Evolutionary conservation across 2,329 filamentous ascomycete genomes (phyloP), one percentile per base, ranked within the genome.

Genomic region (Nigrograna mackinnonii): DNA sequence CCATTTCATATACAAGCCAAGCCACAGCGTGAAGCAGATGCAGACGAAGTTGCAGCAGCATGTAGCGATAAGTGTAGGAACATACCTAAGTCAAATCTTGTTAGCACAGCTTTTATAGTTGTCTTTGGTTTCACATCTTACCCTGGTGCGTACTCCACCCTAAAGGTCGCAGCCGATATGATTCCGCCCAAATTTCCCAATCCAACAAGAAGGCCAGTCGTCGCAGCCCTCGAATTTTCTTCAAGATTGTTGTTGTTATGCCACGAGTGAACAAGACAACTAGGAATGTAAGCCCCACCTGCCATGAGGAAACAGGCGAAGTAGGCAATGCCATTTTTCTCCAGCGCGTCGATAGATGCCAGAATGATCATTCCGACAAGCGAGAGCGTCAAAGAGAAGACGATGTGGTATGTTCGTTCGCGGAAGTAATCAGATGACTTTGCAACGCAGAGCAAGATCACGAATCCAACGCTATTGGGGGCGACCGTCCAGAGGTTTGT

Each of bases 211-310:
- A n/a, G n/a, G n/a, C n/a, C n/a, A n/a, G n/a, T n/a, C n/a, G n/a
- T n/a, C n/a, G n/a, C n/a, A n/a, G n/a, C 24, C 0, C 76, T 68
- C 0, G 65, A 68, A 32, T 71, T 78, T 58, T 80, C 76, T 18
- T 74, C 70, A 6, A 77, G 58, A 31, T 76, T 78, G 52, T 79
- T 79, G 47, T 78, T 79, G 42, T 79, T 79, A 44, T 78, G 68
- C 76, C 77, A 77, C 1, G 68, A 67, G 45, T 78, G 69, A 4
- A 78, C 68, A n/a, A 79, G 58, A 39, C 70, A 72, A 4, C 68
- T 71, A 0, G 74, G 71, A 12, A 76, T 75, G 47, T 77, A 79
- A 1, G 74, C 66, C 17, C 71, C 71, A 0, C 61, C 52, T 2
- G 73, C 71, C 39, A 79, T 60, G 3, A 79, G 58, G 43, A 79